A percentile compares a stretch with the other conserved stretches of the same genome.
phyloP scores from a whole-genome alignment of 208 protist genomes.

The Leishmania arabica region DNA sequence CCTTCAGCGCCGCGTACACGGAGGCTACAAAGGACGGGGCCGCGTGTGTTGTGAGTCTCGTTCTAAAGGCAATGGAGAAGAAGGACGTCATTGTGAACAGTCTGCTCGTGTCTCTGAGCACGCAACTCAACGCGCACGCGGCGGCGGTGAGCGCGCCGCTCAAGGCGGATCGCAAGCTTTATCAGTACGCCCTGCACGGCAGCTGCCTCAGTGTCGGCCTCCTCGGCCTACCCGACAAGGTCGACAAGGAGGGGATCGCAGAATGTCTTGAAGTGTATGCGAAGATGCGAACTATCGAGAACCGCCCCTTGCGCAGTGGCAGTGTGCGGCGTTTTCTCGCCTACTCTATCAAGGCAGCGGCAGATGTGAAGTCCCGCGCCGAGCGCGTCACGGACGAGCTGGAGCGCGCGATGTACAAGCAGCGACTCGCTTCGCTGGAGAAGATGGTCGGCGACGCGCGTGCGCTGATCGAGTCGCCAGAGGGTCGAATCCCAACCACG shows the following conservation, averaged over 20 bases:
- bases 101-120: conserved; percentile 42
- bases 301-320: conserved; percentile 40
- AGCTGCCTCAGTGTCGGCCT: conserved; percentile 46
- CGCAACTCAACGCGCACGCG: conserved; percentile 21
- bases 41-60: conserved; percentile 34
- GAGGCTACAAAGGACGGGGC: conserved; percentile 33
- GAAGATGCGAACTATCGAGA: conserved; percentile 33
- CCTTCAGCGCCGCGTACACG: conserved; percentile 23
- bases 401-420: conserved; percentile 12
- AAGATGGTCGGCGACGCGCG: conserved; percentile 39
- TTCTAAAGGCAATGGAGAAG: conserved; percentile 32
- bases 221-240: conserved; percentile 30
- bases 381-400: conserved; percentile 15
- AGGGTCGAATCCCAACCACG: conserved; percentile 29
- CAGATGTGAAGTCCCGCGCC: conserved; percentile 22
- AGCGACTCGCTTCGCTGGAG: conserved; percentile 35
- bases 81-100: conserved; percentile 52
- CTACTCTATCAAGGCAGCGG: conserved; percentile 38
- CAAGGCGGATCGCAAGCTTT: conserved; percentile 33
- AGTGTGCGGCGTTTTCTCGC: conserved; percentile 49
- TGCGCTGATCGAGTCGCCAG: conserved; percentile 39
- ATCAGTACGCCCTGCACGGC: conserved; percentile 53
- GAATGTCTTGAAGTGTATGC: conserved; percentile 23
- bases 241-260: conserved; percentile 20
- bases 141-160: conserved; percentile 20